These are phyloP conservation scores for Russula ochroleuca DNA, from an alignment of 768 basidiomycete genomes.

Conservation along the genomic window DNA sequence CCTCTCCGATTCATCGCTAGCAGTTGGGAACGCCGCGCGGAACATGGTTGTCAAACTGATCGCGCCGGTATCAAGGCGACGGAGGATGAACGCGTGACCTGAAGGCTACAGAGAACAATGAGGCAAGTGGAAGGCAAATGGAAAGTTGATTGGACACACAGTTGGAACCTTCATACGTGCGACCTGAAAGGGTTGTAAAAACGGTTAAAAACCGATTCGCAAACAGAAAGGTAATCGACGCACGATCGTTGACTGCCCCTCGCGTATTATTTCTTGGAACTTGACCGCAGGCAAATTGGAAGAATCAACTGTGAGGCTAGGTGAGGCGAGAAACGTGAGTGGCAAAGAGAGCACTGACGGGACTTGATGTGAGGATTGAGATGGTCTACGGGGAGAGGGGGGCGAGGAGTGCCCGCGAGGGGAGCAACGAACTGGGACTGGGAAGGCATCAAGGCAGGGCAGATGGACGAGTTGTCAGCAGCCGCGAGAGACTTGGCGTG, in stretches of 20 bases:
- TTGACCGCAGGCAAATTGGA: conserved; percentile 68
- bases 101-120: conserved; percentile 44
- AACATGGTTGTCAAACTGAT: conserved; percentile 95
- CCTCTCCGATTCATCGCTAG: conserved; percentile 71
- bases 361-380: conserved; percentile 32
- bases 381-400: conserved; percentile 27
- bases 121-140: conserved; percentile 26
- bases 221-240: conserved; percentile 31
- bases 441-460: conserved; percentile 21
- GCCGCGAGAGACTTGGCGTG: conserved; percentile 7
- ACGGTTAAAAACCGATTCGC: conserved; percentile 11
- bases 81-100: conserved; percentile 90
- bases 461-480: conserved; percentile 6
- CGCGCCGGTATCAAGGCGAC: conserved; percentile 89
- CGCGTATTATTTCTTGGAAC: conserved; percentile 86
- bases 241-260: conserved; percentile 83
- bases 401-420: conserved; percentile 24
- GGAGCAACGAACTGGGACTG: conserved; percentile 22
- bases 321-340: conserved; percentile 22
- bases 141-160: conserved; percentile 32
- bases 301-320: conserved; percentile 36
- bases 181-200: conserved; percentile 46
- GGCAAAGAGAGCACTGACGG: conserved; percentile 29
- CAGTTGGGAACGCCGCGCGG: conserved; percentile 86
- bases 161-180: conserved; percentile 88